These are phyloP conservation scores for Fragaria nilgerrensis DNA, from an alignment of 306 rosid species.

Conservation along the genomic window DNA sequence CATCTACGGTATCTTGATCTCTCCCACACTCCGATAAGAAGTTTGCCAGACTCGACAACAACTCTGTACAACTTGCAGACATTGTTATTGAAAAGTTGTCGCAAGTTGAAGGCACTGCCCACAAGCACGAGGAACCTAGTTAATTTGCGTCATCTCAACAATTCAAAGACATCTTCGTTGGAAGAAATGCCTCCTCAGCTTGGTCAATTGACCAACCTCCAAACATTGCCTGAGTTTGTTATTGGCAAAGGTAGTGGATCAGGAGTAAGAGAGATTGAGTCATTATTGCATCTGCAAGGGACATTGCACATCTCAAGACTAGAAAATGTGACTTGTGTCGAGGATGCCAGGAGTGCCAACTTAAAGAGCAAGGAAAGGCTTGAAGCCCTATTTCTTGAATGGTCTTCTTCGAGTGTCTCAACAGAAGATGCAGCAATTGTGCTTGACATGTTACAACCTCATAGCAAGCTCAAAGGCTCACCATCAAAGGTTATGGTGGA, in stretches of 20 bases:
- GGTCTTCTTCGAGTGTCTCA: not conserved
- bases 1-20: constrained; percentile 15
- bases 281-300: constrained; percentile 1
- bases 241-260: constrained; percentile 7
- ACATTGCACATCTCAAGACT: not conserved
- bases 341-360: not conserved
- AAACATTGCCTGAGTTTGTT: no score
- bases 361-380: not conserved
- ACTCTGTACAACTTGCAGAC: no score
- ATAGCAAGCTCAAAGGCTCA: not conserved
- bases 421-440: not conserved
- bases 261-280: not conserved
- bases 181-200: no score
- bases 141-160: no score
- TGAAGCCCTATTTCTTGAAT: not conserved
- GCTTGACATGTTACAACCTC: constrained; percentile 5
- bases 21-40: not conserved
- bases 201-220: no score
- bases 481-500: constrained; percentile 4
- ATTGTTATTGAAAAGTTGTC: no score
- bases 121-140: no score
- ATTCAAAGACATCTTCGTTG: no score
- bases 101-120: no score
- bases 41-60: no score
- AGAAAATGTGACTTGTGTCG: not conserved